Evolutionary conservation across 208 protist species (phyloP).

Genomic region (Trypanosoma boissoni): DNA sequence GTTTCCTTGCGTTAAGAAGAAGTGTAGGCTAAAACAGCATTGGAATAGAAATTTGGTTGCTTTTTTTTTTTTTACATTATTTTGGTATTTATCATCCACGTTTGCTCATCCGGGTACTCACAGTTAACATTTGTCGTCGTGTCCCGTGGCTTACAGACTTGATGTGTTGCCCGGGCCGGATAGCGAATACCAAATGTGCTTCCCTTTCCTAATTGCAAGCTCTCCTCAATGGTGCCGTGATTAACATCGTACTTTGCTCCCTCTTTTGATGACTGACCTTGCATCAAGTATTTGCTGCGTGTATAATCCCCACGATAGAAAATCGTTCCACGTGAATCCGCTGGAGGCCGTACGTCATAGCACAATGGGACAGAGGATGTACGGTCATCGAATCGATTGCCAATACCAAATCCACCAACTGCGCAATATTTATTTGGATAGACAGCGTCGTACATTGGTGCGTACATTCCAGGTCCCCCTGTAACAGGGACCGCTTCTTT

Average conservation of each 20-base stretch:
- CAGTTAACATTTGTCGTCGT: constrained; percentile 79
- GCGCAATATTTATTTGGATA: constrained; percentile 9
- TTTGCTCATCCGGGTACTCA: constrained; percentile 68
- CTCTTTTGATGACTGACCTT: neutral
- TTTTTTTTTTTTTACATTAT: constrained; percentile 7
- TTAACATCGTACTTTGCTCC: constrained; percentile 18
- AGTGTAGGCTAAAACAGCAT: too few species aligned
- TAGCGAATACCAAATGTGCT: constrained; percentile 75
- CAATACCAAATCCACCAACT: constrained; percentile 20
- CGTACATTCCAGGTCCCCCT: constrained; percentile 10
- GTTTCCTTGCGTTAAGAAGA: too few species aligned
- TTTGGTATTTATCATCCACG: constrained; percentile 43
- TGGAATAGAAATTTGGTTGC: neutral
- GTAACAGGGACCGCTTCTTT: neutral
- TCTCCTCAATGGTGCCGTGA: constrained; percentile 21
- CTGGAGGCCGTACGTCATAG: constrained; percentile 21
- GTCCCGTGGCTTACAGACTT: constrained; percentile 58
- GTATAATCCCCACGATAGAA: constrained; percentile 68
- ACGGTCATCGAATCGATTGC: constrained; percentile 4
- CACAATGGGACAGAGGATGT: neutral
- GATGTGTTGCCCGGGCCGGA: constrained; percentile 72
- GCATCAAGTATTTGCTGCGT: constrained; percentile 3
- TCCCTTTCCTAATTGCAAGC: constrained; percentile 33
- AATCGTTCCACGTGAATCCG: constrained; percentile 15
- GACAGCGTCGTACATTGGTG: constrained; percentile 33